Conservation (phyloP, 768 basidiomycete species). For the Rickenella mellea region DNA sequence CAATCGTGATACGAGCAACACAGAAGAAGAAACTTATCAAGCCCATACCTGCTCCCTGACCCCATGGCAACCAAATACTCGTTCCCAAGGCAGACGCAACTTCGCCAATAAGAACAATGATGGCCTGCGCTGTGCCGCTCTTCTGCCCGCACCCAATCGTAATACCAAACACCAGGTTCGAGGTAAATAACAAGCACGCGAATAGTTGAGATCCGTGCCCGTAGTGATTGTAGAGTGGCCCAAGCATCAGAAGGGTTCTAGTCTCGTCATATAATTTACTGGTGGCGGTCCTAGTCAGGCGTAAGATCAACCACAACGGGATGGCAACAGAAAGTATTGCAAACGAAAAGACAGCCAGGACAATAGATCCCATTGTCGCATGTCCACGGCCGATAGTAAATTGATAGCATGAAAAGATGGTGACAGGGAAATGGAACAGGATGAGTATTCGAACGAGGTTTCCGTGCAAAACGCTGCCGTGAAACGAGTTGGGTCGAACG, state of each 20-base stretch:
- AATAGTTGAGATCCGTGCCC: conserved; percentile 87
- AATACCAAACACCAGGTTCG: conserved; percentile 74
- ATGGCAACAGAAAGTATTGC: conserved; percentile 67
- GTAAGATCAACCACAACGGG: conserved; percentile 65
- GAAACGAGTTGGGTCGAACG: conserved; percentile 55
- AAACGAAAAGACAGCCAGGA: conserved; percentile 78
- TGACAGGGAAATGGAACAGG: conserved; percentile 91
- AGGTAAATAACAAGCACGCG: conserved; percentile 68
- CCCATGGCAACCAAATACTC: conserved; percentile 95
- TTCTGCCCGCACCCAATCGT: conserved; percentile 85
- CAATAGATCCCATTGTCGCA: conserved; percentile 51
- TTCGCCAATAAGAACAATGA: conserved; percentile 84
- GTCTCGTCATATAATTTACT: conserved; percentile 94
- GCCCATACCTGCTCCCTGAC: conserved; percentile 94
- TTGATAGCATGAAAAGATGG: conserved; percentile 85
- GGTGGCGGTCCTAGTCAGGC: conserved; percentile 73
- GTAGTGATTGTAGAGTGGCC: conserved; percentile 93
- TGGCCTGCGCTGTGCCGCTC: conserved; percentile 86
- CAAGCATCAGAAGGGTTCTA: conserved; percentile 79
- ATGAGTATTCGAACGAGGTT: conserved; percentile 88
- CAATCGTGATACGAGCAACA: conserved; percentile 81
- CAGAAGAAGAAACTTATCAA: conserved; percentile 90
- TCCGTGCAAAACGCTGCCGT: conserved; percentile 73
- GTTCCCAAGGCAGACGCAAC: conserved; percentile 81
- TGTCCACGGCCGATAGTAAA: conserved; percentile 49